Evolutionary conservation across 192 early-diverging fungal genomes (phyloP).

Genomic region (Backusella australiensis): DNA sequence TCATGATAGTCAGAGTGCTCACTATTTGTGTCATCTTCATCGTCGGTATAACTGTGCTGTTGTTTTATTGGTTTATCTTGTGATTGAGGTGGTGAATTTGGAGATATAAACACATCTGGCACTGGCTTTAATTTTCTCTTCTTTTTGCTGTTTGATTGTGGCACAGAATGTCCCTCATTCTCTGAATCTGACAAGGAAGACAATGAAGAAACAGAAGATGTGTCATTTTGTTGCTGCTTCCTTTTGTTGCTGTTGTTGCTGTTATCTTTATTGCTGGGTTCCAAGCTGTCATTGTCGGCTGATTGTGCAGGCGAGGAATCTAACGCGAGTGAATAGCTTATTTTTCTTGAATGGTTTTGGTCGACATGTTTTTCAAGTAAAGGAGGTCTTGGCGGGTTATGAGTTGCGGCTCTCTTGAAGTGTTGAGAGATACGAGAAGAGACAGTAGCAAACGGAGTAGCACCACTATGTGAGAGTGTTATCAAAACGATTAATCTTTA

Average conservation of each 20-base stretch:
- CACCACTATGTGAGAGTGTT: conserved; percentile 49
- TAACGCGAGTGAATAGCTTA: conserved; percentile 67
- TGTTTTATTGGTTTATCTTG: conserved; percentile 57
- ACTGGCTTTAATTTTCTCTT: background rate
- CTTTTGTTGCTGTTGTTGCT: background rate
- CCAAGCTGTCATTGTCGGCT: background rate
- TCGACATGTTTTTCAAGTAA: conserved; percentile 71
- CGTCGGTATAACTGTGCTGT: background rate
- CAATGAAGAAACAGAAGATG: background rate
- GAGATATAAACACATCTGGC: background rate
- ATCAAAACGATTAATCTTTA: too few relatives aligned
- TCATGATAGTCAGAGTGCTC: conserved; percentile 57
- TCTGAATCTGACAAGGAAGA: background rate
- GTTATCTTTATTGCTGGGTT: too few relatives aligned
- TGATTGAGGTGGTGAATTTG: conserved; percentile 54
- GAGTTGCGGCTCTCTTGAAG: conserved; percentile 78
- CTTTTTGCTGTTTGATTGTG: background rate
- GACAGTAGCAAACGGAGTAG: conserved; percentile 85
- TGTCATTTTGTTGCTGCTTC: background rate
- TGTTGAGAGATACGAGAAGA: conserved; percentile 90
- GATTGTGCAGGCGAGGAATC: background rate
- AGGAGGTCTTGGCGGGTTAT: conserved; percentile 69
- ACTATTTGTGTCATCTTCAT: conserved; percentile 27
- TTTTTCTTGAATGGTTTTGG: conserved; percentile 66
- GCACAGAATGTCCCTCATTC: background rate